phyloP scores from a whole-genome alignment of 2,329 filamentous ascomycete species.

The Lomentospora prolificans region DNA sequence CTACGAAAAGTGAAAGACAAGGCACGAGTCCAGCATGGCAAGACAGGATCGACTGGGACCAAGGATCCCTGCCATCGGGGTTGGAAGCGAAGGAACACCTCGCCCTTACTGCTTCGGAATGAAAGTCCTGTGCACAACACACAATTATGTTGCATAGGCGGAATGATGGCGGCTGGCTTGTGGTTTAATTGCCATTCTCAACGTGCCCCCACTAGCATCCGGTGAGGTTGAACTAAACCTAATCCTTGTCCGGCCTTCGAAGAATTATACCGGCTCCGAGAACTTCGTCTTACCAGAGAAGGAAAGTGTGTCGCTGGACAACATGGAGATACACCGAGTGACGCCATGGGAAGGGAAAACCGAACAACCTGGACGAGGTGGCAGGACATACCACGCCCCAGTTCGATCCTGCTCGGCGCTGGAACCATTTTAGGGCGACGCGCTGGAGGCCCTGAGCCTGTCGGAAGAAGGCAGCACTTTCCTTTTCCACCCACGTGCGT shows the following conservation, averaged over 20 bases:
- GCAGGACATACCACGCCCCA: background rate
- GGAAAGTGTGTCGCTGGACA: background rate
- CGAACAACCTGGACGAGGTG: background rate
- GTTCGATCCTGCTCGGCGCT: background rate
- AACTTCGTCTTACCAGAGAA: background rate
- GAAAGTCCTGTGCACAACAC: too few species aligned
- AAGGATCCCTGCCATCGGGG: too few species aligned
- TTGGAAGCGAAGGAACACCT: too few species aligned
- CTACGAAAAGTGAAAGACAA: too few species aligned
- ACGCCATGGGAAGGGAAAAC: constrained; percentile 1
- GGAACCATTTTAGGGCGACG: background rate
- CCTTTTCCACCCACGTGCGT: constrained; percentile 7
- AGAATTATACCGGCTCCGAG: constrained; percentile 1
- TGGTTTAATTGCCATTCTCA: background rate
- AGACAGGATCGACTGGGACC: too few species aligned
- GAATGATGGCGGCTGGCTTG: background rate
- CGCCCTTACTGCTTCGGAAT: too few species aligned
- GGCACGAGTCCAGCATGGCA: too few species aligned
- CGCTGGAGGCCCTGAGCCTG: background rate
- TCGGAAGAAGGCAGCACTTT: background rate
- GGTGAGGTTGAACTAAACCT: background rate
- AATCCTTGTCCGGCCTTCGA: background rate
- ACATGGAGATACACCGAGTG: background rate
- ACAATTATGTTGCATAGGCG: background rate
- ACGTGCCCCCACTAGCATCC: background rate